Conservation (phyloP, 2,329 filamentous ascomycete genomes). For the Ramichloridium luteum region DNA sequence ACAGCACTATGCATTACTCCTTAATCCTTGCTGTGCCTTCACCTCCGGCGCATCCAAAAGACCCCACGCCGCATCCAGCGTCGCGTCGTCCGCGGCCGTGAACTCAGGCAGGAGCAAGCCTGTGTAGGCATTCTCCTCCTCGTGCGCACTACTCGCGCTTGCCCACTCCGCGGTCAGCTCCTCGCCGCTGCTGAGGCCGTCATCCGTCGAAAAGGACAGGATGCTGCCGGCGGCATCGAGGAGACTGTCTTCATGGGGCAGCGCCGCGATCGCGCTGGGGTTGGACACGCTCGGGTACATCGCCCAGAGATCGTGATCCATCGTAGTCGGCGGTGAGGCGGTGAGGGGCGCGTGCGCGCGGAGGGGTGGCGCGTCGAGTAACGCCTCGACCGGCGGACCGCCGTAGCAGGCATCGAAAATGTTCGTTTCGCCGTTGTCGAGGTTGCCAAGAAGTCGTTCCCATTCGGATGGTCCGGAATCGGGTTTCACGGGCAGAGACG, state of each 20-base stretch:
- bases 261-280: constrained; percentile 10
- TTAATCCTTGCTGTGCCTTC: too few species aligned
- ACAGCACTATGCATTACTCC: too few species aligned
- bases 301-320: constrained; percentile 20
- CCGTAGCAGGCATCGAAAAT: constrained; percentile 78
- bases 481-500: constrained; percentile 21
- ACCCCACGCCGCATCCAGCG: too few species aligned
- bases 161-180: constrained; percentile 14
- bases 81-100: neutral
- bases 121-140: constrained; percentile 14
- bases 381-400: constrained; percentile 40
- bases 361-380: constrained; percentile 32
- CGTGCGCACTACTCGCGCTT: constrained; percentile 7
- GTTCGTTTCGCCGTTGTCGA: constrained; percentile 69
- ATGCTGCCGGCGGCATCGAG: constrained; percentile 15
- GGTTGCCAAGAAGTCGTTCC: constrained; percentile 67
- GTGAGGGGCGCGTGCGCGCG: constrained; percentile 20
- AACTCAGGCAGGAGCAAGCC: constrained; percentile 21
- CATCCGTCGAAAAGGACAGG: constrained; percentile 19
- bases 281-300: constrained; percentile 18
- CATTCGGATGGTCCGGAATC: constrained; percentile 53
- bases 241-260: constrained; percentile 6
- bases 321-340: constrained; percentile 15
- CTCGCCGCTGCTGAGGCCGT: constrained; percentile 13
- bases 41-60: too few species aligned